Base-by-base conservation (phyloP, 768 basidiomycete genomes). In the Russula virescens region DNA sequence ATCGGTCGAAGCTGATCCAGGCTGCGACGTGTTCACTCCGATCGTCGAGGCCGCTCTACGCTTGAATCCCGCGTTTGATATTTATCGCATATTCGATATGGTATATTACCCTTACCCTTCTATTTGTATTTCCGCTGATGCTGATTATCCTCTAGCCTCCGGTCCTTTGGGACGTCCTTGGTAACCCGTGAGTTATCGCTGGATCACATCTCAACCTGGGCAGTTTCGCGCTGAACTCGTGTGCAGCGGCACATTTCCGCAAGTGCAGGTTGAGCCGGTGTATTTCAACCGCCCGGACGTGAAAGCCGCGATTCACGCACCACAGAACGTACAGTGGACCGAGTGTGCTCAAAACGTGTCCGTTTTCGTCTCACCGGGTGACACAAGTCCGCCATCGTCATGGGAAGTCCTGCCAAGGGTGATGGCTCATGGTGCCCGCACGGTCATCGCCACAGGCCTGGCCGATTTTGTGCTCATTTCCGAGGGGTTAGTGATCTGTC, bases 251-350 rank as follows among this genome's bases (percentile, higher is more conserved):
- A 58, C 66, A 4, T 62, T 54, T 46, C 31, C 64, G 9, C 61
- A 68, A 47, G 49, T 59, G 9, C 66, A 68, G 40, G 57, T 58
- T 38, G 34, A 25, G 10, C 66, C 66, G 1, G 64, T 66, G 16
- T 68, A 68, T 43, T 68, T 68, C 45, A 63, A 66, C 42, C 61
- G 65, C 45, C 52, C 51, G 11, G 65, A 68, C 42, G 66, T 68
- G 46, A 68, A 68, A 35, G 60, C 42, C 3, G 66, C 66, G 13
- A 66, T 68, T 45, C 66, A 68, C 34, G 66, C 66, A 8, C 66
- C 66, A n/a, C 34, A 1, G 16, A 7, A 54, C 7, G 60, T 59
- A 18, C 42, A 66, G 46, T 68, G 66, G 66, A 49, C 61, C n/a
- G 66, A 68, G 46, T 68, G 66, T 21, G 2, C 42, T 10, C 19